Base-by-base conservation (phyloP, 192 early-diverging fungal species). In the Funneliformis geosporum region DNA sequence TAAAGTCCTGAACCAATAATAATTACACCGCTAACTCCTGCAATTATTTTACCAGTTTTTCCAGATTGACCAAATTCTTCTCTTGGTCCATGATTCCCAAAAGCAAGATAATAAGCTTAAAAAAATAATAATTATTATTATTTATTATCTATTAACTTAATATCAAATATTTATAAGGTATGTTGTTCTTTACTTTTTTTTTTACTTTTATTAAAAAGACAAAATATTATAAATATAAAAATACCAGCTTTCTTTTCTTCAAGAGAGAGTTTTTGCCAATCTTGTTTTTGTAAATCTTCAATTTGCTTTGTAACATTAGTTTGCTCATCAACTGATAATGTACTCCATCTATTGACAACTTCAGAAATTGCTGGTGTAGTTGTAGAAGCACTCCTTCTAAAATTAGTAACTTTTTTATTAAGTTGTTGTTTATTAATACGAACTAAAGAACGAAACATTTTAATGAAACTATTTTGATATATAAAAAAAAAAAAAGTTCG, bases 221-320 rank as follows among this genome's bases (percentile, higher is more conserved):
- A 25, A 12, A 60, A 25, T 46, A 8, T 70, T 38, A 59, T 14
- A 55, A 50, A 33, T 18, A 72, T n/a, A 2, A 40, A 16, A 42
- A n/a, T 65, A 95, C 94, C 92, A 81, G 98, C 95, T 82, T 94
- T 92, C 93, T 99, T 99, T 87, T 99, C 91, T 71, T 98, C 97
- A 82, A 94, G 79, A 67, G 96, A 86, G 80, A 99, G 85, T 80
- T 90, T 89, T 88, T 94, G 94, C 98, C 98, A 99, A 90, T 99
- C 96, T 64, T 90, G 93, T 90, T 96, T 96, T 90, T 98, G 95
- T 79, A 87, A 88, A 84, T 94, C 94, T 79, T 88, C 88, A 39
- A 99, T 89, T 55, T 88, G 83, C 81, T 92, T 94, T 75, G 93
- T 85, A 72, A 97, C 91, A 73, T 93, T 91, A 75, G 86, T 87